Evolutionary conservation across 192 early-diverging fungal genomes (phyloP), one percentile per base, ranked within the genome.

Genomic region (Podila verticillata): DNA sequence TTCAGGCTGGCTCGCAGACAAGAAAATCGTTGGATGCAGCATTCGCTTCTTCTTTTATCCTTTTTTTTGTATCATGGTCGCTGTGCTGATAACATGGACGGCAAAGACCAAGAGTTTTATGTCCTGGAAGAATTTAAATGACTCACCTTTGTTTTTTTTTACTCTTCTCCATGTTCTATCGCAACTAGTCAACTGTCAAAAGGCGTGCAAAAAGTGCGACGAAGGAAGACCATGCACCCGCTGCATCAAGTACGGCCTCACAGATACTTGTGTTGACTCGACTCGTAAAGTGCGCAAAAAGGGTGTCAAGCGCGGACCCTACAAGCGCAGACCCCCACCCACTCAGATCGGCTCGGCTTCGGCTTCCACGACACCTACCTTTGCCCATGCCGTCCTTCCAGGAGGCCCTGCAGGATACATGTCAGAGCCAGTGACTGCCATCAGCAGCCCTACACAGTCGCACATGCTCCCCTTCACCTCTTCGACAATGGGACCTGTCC

Each of bases 201-300:
- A 91, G 51, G 90, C 94, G 0, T 95, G 94, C 84, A 97, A 97
- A 79, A 96, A 95, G 75, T 96, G 96, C 79, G 95, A 94, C 70
- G 89, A 91, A 36, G 89, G 72, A 17, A 80, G 95, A 59, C 96
- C 95, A 7, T 96, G 96, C 72, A 75, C 82, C 71, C 88, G 95
- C 17, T 97, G 96, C 72, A 73, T 92, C 49, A 90, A 91, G 66
- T 90, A 91, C 64, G 85, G 86, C 31, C 73, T 95, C 17, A 82
- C 84, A 1, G 88, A 86, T 31, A 84, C 89, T 4, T 95, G 95
- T 70, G 83, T 86, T 0, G 89, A 95, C 82, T 94, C 94, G 15
- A 84, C 86, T 34, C 87, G 95, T 58, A 95, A 94, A 73, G 92
- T 92, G 49, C 84, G 95, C 8, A 91, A 92, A 63, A 90, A 91